Evolutionary conservation across 1,284 basidiomycete genomes (phyloP), one percentile per base, ranked within the genome.

Genomic region (Cutaneotrichosporon sp.): DNA sequence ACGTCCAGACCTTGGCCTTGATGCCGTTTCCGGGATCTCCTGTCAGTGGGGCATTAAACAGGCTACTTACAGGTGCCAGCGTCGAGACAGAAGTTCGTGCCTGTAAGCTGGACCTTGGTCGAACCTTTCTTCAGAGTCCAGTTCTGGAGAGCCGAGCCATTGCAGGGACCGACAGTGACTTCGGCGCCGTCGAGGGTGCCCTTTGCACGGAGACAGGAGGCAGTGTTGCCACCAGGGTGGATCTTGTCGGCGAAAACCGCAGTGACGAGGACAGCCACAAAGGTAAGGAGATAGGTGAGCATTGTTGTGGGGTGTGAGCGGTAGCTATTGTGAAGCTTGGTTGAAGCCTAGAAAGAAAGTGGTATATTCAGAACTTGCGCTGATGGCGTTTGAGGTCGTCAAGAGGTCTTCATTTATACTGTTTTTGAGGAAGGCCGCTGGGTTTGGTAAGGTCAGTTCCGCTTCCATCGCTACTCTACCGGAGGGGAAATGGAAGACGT

Each of bases 21-120:
- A 37, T 32, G 24, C 55, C 53, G 46, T 57, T 52, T 8, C 33
- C 42, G 10, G 46, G 48, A 32, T 9, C 29, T 31, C 10, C 29
- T 31, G 29, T 31, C 29, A 31, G 29, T 14, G 29, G 12, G 45
- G 29, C 29, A 29, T 22, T 26, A 10, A 38, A 19, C 8, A n/a
- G n/a, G n/a, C n/a, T n/a, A n/a, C n/a, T n/a, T n/a, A n/a, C n/a
- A n/a, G n/a, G n/a, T n/a, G n/a, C 55, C 55, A 12, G 55, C 55
- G 46, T 61, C 55, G 6, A 57, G 53, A 25, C 55, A 61, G 35
- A 43, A 58, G 33, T 67, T 60, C 37, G 59, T 60, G 16, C 59
- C 58, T 8, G 57, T 57, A 20, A 66, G 45, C 27, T 57, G 50
- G 25, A 65, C 55, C 10, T 38, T 22, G 11, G 35, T 33, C 27